phyloP scores from a whole-genome alignment of 176 grass and related monocot species.

The barley (Hordeum vulgare) region DNA sequence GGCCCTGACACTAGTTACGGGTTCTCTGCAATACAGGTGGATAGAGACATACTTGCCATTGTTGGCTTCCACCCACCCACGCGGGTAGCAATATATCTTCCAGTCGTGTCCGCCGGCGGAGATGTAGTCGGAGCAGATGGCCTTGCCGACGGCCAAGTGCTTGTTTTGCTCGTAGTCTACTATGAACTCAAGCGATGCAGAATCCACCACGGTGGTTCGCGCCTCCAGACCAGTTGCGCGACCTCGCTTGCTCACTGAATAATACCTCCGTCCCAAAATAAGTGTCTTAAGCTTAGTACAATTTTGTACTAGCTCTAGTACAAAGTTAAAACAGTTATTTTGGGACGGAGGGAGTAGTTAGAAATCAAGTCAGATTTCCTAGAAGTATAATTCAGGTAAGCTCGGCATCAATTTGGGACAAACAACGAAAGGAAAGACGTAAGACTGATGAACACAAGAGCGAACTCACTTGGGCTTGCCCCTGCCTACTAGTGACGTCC shows the following conservation, averaged over 20 bases:
- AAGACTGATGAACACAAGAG: not conserved
- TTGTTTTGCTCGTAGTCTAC: not conserved
- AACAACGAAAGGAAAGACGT: not conserved
- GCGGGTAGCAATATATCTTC: not conserved
- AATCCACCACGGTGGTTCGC: not conserved
- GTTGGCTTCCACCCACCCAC: not conserved
- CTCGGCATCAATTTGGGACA: not conserved
- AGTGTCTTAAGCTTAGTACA: no score
- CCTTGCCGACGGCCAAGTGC: not conserved
- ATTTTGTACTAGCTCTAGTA: no score
- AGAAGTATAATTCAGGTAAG: not conserved
- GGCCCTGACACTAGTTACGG: not conserved
- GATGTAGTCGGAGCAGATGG: not conserved
- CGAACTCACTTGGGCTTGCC: not conserved
- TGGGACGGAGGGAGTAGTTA: no score
- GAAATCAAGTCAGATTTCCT: not conserved
- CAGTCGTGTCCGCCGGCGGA: not conserved
- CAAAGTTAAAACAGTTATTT: no score
- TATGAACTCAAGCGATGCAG: not conserved
- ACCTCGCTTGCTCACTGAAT: not conserved
- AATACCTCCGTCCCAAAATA: no score
- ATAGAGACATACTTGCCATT: not conserved
- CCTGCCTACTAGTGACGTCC: not conserved
- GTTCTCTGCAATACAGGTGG: not conserved
- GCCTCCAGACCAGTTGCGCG: not conserved